A percentile compares a stretch with the other conserved stretches of the same genome.
Evolutionary conservation across 2,329 filamentous ascomycete genomes (phyloP).

Genomic region (Nigrospora osmanthi): DNA sequence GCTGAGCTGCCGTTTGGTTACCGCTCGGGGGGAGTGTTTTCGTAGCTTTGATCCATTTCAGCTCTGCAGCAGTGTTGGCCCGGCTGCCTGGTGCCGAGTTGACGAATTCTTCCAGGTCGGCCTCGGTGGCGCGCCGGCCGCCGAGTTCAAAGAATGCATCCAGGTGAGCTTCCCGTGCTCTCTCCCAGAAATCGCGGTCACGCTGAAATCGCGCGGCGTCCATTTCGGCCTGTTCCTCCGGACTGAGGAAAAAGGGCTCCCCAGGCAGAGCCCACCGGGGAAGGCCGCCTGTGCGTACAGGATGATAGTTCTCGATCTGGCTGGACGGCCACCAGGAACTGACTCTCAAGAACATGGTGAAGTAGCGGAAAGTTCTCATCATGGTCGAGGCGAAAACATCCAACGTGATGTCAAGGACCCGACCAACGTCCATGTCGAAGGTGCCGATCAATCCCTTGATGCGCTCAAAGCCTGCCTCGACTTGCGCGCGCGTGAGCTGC

Average conservation of each 20-base stretch:
- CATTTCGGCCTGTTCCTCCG: constrained; percentile 55
- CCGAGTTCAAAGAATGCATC: constrained; percentile 87
- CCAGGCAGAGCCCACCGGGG: constrained; percentile 79
- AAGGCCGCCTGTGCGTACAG: constrained; percentile 54
- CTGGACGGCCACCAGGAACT: constrained; percentile 96
- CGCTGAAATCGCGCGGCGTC: constrained; percentile 51
- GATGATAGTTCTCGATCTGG: constrained; percentile 30
- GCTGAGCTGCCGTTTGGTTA: constrained; percentile 85
- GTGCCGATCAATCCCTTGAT: constrained; percentile 94
- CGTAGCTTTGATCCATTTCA: constrained; percentile 71
- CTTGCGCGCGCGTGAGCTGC: constrained; percentile 65
- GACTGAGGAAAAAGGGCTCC: constrained; percentile 22
- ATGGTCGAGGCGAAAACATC: constrained; percentile 92
- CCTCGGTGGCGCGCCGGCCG: constrained; percentile 56
- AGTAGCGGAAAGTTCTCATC: constrained; percentile 89
- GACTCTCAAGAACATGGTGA: constrained; percentile 81
- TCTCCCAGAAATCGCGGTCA: constrained; percentile 73
- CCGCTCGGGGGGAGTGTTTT: constrained; percentile 76
- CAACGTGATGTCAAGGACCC: constrained; percentile 87
- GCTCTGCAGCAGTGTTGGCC: constrained; percentile 21
- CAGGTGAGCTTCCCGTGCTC: constrained; percentile 68
- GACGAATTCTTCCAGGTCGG: constrained; percentile 40
- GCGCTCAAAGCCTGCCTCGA: constrained; percentile 80
- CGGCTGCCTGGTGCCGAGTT: constrained; percentile 41
- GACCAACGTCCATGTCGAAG: constrained; percentile 92